These are phyloP conservation scores for Syzygium aromaticum DNA, from an alignment of 345 rosid genomes.

Conservation along the genomic window DNA sequence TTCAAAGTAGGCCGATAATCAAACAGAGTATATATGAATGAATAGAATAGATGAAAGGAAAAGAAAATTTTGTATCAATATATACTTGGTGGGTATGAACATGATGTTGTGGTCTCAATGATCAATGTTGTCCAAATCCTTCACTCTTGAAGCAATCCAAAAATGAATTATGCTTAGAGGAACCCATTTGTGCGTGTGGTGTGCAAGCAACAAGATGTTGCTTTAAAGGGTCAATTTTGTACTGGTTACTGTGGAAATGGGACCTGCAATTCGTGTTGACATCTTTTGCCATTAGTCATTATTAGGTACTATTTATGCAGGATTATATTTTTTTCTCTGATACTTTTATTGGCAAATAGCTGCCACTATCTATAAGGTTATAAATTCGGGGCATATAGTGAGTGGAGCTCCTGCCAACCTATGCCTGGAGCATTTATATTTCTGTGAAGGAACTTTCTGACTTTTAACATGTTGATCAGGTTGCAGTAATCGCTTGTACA, in stretches of 20 bases:
- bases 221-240: background rate
- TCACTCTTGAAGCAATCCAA: background rate
- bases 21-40: background rate
- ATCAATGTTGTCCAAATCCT: background rate
- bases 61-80: background rate
- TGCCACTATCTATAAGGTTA: background rate
- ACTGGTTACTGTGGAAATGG: too few species aligned
- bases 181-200: background rate
- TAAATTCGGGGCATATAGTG: too few species aligned
- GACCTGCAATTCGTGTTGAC: too few species aligned
- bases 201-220: background rate
- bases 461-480: too few species aligned
- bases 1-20: background rate
- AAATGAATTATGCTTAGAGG: background rate
- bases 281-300: background rate
- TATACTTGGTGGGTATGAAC: background rate
- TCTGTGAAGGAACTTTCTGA: too few species aligned
- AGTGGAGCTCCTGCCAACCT: too few species aligned
- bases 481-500: too few species aligned
- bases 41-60: background rate
- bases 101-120: background rate
- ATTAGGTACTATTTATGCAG: background rate
- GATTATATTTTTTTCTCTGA: too few species aligned
- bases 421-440: too few species aligned
- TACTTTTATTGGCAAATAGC: background rate